Percentiles rank a stretch among this genome's conserved stretches.
phyloP scores from a whole-genome alignment of 495 filamentous ascomycete genomes.

The Margaritispora aquatica region DNA sequence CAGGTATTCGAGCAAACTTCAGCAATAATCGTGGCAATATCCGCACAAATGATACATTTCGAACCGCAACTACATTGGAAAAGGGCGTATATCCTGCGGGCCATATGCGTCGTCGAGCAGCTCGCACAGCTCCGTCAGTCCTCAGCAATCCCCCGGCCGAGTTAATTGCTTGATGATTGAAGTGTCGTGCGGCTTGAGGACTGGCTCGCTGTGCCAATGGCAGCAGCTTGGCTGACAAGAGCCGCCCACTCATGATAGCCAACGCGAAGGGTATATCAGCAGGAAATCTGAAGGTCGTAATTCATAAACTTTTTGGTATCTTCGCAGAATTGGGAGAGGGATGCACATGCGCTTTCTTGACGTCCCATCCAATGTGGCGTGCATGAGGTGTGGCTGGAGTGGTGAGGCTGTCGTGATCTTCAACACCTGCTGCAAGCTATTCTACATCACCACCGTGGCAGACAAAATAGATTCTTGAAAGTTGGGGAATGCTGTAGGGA shows the following conservation, averaged over 20 bases:
- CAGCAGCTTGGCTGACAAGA: slow-evolving; percentile 60
- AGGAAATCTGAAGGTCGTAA: not conserved
- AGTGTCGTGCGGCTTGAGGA: slow-evolving; percentile 56
- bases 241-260: slow-evolving; percentile 71
- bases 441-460: not conserved
- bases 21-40: slow-evolving; percentile 82
- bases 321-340: slow-evolving; percentile 11
- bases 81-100: slow-evolving; percentile 68
- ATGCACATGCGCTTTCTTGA: slow-evolving; percentile 6
- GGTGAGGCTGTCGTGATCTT: slow-evolving; percentile 3
- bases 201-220: slow-evolving; percentile 52
- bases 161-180: slow-evolving; percentile 51
- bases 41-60: slow-evolving; percentile 79
- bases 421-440: not conserved
- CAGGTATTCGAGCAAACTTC: slow-evolving; percentile 81
- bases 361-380: slow-evolving; percentile 12
- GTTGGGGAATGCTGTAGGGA: too few relatives aligned
- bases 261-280: slow-evolving; percentile 9
- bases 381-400: slow-evolving; percentile 19
- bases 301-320: slow-evolving; percentile 6
- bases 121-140: slow-evolving; percentile 53
- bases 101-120: slow-evolving; percentile 59
- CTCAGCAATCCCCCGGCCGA: slow-evolving; percentile 65
- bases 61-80: slow-evolving; percentile 79
- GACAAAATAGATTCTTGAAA: not conserved